phyloP scores from a whole-genome alignment of 2,329 filamentous ascomycete species.

The Talaromyces sp. region DNA sequence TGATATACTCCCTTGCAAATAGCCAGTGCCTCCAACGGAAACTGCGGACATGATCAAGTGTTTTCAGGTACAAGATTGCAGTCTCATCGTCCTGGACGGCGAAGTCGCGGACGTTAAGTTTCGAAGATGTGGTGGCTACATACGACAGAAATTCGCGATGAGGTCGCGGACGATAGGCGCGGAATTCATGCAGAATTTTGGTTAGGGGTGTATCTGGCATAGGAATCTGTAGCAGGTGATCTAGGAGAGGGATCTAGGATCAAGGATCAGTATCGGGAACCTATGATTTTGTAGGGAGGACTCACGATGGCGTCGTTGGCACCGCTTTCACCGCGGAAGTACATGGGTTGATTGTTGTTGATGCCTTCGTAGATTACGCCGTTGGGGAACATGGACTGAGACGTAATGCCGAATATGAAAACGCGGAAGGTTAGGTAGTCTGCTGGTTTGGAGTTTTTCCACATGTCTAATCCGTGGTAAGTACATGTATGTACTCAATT shows the following conservation, averaged over 20 bases:
- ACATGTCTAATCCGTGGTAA: slow-evolving; percentile 61
- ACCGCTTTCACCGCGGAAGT: slow-evolving; percentile 86
- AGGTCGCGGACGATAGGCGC: slow-evolving; percentile 81
- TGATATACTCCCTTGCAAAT: slow-evolving; percentile 49
- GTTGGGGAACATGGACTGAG: slow-evolving; percentile 88
- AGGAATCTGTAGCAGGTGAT: slow-evolving; percentile 77
- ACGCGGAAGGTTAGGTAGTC: slow-evolving; percentile 89
- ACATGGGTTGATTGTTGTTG: slow-evolving; percentile 64
- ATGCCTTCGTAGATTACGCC: slow-evolving; percentile 88
- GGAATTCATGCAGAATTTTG: slow-evolving; percentile 81
- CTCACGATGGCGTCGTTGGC: slow-evolving; percentile 85
- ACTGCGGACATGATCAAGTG: slow-evolving; percentile 46
- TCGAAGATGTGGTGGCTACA: slow-evolving; percentile 56
- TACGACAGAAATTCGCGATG: slow-evolving; percentile 80
- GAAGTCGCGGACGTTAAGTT: slow-evolving; percentile 40
- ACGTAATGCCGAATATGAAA: slow-evolving; percentile 95
- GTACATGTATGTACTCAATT: neutral
- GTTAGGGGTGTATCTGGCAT: slow-evolving; percentile 91
- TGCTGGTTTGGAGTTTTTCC: slow-evolving; percentile 76
- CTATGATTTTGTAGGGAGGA: neutral
- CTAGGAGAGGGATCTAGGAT: slow-evolving; percentile 69
- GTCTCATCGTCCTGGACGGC: slow-evolving; percentile 39
- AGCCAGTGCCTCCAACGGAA: slow-evolving; percentile 51
- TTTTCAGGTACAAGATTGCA: slow-evolving; percentile 43
- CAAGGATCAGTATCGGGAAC: neutral